Evolutionary conservation across 2,329 filamentous ascomycete genomes (phyloP).

Genomic region (Graphiopsis chlorocephala): DNA sequence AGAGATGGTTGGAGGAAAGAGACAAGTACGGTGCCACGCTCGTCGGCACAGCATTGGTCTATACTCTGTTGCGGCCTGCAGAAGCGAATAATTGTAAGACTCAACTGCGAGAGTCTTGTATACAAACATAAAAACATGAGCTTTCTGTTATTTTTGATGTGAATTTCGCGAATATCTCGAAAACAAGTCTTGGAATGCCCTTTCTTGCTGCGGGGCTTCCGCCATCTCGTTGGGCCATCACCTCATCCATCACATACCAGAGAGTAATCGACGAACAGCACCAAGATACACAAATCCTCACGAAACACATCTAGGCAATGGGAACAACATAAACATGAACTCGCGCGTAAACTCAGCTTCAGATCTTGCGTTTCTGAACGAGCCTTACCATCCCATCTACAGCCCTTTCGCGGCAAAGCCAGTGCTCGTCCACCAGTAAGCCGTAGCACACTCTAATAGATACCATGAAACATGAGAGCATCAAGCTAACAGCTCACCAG

Average conservation of each 20-base stretch:
- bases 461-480: background rate
- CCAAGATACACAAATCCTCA: no score
- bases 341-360: constrained; percentile 13
- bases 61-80: background rate
- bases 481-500: constrained; percentile 17
- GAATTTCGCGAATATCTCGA: background rate
- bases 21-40: no score
- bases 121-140: background rate
- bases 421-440: constrained; percentile 48
- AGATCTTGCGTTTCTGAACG: constrained; percentile 30
- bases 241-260: no score
- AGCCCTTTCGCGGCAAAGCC: constrained; percentile 50
- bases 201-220: background rate
- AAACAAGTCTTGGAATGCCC: background rate
- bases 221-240: background rate
- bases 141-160: background rate
- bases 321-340: background rate
- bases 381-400: constrained; percentile 52
- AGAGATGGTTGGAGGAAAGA: background rate
- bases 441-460: background rate
- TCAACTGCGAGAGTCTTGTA: background rate
- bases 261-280: no score
- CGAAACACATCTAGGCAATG: background rate
- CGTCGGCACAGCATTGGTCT: background rate
- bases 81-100: background rate